These are phyloP conservation scores for Coprinellus micaceus DNA, from an alignment of 768 basidiomycete species.

Conservation along the genomic window DNA sequence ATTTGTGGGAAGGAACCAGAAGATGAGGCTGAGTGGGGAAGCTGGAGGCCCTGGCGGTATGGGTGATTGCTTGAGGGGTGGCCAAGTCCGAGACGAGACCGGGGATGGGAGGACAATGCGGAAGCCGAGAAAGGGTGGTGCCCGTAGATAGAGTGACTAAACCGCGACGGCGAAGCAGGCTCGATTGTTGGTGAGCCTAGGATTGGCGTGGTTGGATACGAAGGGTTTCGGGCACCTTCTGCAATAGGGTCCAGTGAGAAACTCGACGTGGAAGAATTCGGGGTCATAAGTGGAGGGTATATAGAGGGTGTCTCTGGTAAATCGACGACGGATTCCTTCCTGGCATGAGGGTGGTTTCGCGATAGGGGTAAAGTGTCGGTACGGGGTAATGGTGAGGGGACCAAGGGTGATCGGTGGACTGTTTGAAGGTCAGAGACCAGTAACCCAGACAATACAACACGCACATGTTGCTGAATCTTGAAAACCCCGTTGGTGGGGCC, in stretches of 20 bases:
- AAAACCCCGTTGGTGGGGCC: slow-evolving; percentile 26
- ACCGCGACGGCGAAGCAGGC: slow-evolving; percentile 23
- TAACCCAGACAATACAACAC: slow-evolving; percentile 12
- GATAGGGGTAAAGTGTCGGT: slow-evolving; percentile 49
- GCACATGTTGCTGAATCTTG: slow-evolving; percentile 17
- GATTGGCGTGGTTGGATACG: slow-evolving; percentile 21
- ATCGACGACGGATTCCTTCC: slow-evolving; percentile 67
- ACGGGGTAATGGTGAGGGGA: slow-evolving; percentile 46
- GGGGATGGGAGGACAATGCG: slow-evolving; percentile 11
- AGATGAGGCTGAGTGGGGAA: slow-evolving; percentile 39
- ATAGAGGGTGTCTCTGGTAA: slow-evolving; percentile 29
- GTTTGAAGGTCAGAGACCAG: slow-evolving; percentile 3
- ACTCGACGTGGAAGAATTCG: slow-evolving; percentile 19
- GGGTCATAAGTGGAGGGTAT: slow-evolving; percentile 37
- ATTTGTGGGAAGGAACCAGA: slow-evolving; percentile 37
- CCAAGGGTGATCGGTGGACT: slow-evolving; percentile 33
- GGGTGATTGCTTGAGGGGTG: slow-evolving; percentile 28
- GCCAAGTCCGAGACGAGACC: slow-evolving; percentile 43
- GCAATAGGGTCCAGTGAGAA: slow-evolving; percentile 37
- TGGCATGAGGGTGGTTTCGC: slow-evolving; percentile 70
- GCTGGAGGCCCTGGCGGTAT: slow-evolving; percentile 17
- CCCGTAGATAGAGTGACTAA: slow-evolving; percentile 15
- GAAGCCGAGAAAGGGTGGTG: slow-evolving; percentile 5
- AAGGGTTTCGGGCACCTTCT: slow-evolving; percentile 23
- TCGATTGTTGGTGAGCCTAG: slow-evolving; percentile 30